A percentile compares a stretch with the other conserved stretches of the same genome.
These are phyloP conservation scores for Mycothermus thermophilus DNA, from an alignment of 495 filamentous ascomycete genomes.

Conservation along the genomic window DNA sequence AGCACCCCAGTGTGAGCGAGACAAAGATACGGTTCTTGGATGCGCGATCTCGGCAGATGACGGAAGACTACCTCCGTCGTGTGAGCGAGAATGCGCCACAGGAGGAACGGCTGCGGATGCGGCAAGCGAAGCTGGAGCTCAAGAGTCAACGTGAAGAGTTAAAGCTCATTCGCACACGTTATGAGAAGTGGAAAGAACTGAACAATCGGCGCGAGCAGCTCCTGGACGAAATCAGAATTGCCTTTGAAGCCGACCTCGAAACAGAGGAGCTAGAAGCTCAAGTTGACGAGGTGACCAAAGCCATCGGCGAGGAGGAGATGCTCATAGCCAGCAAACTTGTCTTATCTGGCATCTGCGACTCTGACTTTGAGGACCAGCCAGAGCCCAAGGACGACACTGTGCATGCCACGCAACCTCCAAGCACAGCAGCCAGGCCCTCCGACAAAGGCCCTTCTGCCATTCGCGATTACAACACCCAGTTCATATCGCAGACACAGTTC, in stretches of 20 bases:
- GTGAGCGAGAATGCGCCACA: constrained; percentile 17
- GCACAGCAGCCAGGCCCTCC: no score
- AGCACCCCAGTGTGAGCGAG: constrained; percentile 20
- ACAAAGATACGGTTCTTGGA: constrained; percentile 14
- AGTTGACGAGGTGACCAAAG: constrained; percentile 21
- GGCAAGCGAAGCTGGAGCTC: constrained; percentile 17
- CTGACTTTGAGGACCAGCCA: constrained; percentile 15
- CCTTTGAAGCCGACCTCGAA: constrained; percentile 26
- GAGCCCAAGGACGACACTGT: no score
- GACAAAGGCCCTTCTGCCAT: constrained; percentile 9
- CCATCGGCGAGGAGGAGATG: constrained; percentile 18
- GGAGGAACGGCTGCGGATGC: constrained; percentile 22
- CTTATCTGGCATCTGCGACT: constrained; percentile 25
- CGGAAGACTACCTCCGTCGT: constrained; percentile 19
- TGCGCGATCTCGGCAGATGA: constrained; percentile 19
- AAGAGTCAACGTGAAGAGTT: constrained; percentile 22
- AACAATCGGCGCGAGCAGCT: constrained; percentile 20
- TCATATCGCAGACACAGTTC: constrained; percentile 36
- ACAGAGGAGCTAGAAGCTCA: constrained; percentile 25
- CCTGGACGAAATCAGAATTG: constrained; percentile 21
- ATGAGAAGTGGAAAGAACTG: constrained; percentile 18
- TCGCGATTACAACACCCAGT: constrained; percentile 28
- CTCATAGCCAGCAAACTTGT: constrained; percentile 16
- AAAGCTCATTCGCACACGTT: constrained; percentile 15
- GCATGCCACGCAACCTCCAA: no score